These are phyloP conservation scores for Eucommia ulmoides DNA, from an alignment of 257 asterid genomes.

Conservation along the genomic window DNA sequence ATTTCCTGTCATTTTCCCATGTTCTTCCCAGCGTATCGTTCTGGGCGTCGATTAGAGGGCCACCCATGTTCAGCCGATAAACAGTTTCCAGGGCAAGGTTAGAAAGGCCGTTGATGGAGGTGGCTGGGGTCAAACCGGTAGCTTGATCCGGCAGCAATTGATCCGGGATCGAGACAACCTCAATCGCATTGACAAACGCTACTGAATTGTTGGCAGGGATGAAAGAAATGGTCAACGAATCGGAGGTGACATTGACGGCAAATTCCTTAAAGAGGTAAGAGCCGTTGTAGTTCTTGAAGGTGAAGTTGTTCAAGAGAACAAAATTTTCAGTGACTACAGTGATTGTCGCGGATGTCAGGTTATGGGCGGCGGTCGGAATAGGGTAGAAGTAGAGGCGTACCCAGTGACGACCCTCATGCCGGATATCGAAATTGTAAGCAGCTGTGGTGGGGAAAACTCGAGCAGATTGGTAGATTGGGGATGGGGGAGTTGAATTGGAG, in stretches of 20 bases:
- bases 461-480: constrained; percentile 47
- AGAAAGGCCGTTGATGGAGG: constrained; percentile 32
- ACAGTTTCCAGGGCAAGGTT: constrained; percentile 42
- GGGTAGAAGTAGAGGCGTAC: constrained; percentile 65
- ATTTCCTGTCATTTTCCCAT: constrained; percentile 65
- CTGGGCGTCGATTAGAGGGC: constrained; percentile 52
- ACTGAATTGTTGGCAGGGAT: constrained; percentile 36
- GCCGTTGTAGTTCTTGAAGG: constrained; percentile 27
- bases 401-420: constrained; percentile 50
- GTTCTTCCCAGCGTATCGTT: constrained; percentile 64
- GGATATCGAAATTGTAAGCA: constrained; percentile 35
- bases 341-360: constrained; percentile 41
- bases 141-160: constrained; percentile 44
- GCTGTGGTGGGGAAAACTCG: constrained; percentile 38
- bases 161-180: constrained; percentile 56
- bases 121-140: constrained; percentile 17
- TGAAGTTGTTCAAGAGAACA: constrained; percentile 54
- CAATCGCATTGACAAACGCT: constrained; percentile 69
- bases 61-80: constrained; percentile 67
- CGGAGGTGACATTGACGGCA: constrained; percentile 45
- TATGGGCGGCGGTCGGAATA: constrained; percentile 23
- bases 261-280: constrained; percentile 50
- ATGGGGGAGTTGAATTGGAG: constrained; percentile 49
- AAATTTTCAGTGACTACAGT: constrained; percentile 53
- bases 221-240: constrained; percentile 33